Evolutionary conservation across 768 basidiomycete species (phyloP).

Genomic region (Rhodotorula graminis): DNA sequence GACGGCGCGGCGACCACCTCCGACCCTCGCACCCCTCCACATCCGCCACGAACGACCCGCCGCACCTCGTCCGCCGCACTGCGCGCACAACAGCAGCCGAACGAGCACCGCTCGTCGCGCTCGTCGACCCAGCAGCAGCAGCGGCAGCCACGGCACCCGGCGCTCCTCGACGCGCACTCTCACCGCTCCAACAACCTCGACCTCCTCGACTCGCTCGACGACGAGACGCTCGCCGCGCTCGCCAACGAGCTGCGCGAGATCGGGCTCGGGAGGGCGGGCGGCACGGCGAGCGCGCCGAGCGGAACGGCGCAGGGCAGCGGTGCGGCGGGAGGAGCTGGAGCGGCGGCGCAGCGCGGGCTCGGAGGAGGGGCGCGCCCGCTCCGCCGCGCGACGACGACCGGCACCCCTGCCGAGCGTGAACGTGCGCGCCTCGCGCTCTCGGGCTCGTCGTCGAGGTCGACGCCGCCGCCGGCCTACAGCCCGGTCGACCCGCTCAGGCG

Average conservation of each 20-base stretch:
- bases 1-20: background rate
- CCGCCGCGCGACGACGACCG: too few species aligned
- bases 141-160: background rate
- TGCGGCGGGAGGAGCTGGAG: too few species aligned
- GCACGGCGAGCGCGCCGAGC: too few species aligned
- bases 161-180: background rate
- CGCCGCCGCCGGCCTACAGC: background rate
- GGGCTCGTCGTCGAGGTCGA: too few species aligned
- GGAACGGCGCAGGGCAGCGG: too few species aligned
- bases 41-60: too few species aligned
- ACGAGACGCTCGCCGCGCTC: conserved; percentile 8
- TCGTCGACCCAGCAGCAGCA: background rate
- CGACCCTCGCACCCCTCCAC: background rate
- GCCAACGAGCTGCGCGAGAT: background rate
- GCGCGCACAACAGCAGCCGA: background rate
- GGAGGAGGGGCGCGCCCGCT: too few species aligned
- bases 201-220: conserved; percentile 8
- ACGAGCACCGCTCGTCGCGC: background rate
- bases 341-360: too few species aligned
- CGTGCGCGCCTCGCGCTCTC: too few species aligned
- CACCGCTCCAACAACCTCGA: background rate
- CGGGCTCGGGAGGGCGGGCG: background rate
- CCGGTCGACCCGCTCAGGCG: background rate
- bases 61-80: background rate
- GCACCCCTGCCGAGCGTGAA: too few species aligned